Conservation (phyloP, 192 early-diverging fungal species). For the Glomus cerebriforme region DNA sequence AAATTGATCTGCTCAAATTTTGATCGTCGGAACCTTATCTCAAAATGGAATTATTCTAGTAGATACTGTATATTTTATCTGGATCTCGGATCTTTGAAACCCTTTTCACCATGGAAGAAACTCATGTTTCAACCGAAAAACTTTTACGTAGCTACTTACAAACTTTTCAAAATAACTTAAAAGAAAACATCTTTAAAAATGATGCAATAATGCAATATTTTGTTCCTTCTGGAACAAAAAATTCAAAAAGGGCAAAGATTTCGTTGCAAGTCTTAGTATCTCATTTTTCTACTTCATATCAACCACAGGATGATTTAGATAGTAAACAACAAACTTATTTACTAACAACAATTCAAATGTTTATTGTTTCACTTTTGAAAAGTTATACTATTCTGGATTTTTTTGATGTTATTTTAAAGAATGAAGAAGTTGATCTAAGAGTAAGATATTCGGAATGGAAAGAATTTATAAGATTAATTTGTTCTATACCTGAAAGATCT, state of each 20-base stretch:
- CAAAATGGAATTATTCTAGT: too few relatives aligned
- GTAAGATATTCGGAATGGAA: slow-evolving; percentile 6
- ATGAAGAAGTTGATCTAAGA: background rate
- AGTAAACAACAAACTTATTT: background rate
- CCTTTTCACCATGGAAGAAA: background rate
- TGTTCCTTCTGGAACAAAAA: background rate
- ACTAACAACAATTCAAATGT: background rate
- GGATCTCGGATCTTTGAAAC: too few relatives aligned
- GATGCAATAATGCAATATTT: background rate
- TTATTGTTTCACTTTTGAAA: background rate
- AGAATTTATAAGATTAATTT: slow-evolving; percentile 6
- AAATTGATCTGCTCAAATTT: too few relatives aligned
- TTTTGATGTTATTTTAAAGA: background rate
- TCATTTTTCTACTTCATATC: background rate
- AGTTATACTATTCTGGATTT: background rate
- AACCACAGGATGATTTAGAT: background rate
- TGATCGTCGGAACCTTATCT: too few relatives aligned
- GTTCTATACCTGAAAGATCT: slow-evolving; percentile 11
- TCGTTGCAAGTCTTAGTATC: slow-evolving; percentile 6
- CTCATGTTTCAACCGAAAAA: background rate
- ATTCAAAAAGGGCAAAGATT: background rate
- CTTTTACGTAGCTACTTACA: background rate
- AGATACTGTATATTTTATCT: too few relatives aligned
- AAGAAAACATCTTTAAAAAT: background rate
- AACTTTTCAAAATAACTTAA: background rate